A percentile compares a stretch with the other conserved stretches of the same genome.
Conservation (phyloP, 306 rosid species). For the Cucurbita argyrosperma region DNA sequence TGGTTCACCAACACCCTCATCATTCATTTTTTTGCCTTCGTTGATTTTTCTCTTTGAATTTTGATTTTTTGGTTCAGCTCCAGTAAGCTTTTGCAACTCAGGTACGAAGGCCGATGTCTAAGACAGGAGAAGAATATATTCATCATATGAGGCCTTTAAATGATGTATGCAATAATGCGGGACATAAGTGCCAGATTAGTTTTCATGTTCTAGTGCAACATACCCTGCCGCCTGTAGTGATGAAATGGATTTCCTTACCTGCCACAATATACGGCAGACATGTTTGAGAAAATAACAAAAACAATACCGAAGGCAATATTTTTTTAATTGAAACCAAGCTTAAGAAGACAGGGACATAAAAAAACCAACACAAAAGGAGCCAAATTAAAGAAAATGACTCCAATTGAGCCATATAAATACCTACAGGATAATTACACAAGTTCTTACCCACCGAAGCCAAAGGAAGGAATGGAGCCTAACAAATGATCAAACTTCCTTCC, state of each 20-base stretch:
- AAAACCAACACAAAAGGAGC: background rate
- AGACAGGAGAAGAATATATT: slow-evolving; percentile 7
- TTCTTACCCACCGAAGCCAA: background rate
- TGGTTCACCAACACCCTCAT: slow-evolving; percentile 7
- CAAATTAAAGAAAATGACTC: background rate
- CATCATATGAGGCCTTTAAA: slow-evolving; percentile 5
- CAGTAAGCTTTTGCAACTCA: slow-evolving; percentile 73
- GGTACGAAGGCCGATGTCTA: slow-evolving; percentile 92
- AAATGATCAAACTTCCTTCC: background rate
- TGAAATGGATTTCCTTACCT: slow-evolving; percentile 76
- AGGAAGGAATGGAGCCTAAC: background rate
- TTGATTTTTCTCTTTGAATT: slow-evolving; percentile 26
- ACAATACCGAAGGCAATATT: background rate
- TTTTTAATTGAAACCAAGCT: background rate
- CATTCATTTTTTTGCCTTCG: slow-evolving; percentile 17
- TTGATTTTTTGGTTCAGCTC: slow-evolving; percentile 38
- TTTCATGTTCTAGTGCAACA: slow-evolving; percentile 18
- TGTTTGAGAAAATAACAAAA: background rate
- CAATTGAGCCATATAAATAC: background rate
- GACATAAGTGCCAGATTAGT: background rate
- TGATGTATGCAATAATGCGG: background rate
- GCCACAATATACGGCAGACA: slow-evolving; percentile 16
- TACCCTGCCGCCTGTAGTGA: slow-evolving; percentile 90
- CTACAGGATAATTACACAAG: background rate
- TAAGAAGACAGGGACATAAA: background rate